Base-by-base conservation (phyloP, 352 stramenopile genomes). In the Globisporangium perplexum region DNA sequence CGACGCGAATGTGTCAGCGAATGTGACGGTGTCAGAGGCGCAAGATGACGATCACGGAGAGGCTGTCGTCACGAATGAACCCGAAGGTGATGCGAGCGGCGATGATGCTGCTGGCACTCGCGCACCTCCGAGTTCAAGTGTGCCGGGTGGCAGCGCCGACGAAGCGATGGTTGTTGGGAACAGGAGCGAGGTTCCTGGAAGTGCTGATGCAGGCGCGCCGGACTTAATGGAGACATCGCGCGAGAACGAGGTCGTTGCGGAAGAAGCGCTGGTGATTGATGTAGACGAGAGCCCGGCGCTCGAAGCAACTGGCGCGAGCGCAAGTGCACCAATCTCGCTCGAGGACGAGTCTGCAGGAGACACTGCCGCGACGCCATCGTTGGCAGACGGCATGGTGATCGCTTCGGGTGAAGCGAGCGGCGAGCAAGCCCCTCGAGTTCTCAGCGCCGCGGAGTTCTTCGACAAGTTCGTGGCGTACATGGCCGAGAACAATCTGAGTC, bases 401-500 rank as follows among this genome's bases (percentile, higher is more conserved):
- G 2, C 36, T n/a, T 8, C 28, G 15, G 23, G 14, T 23, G 28
- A 23, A 28, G 15, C 17, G 10, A 31, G n/a, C n/a, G 36, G n/a
- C 7, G 46, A 28, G 8, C 15, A 31, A 18, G 18, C 18, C 26
- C 11, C 44, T 43, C n/a, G 22, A n/a, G 26, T 43, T 28, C 38
- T 41, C 38, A 57, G 45, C 30, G 44, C 50, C 11, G 44, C 59
- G 18, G 47, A 33, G 23, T 43, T 57, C 46, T 28, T 22, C 18
- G 55, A 55, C 49, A 70, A 70, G 35, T 58, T 81, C 14, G 41
- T 42, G 14, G n/a, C 42, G 5, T 75, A 68, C 28, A 78, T 83
- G 63, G 53, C 69, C 24, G 36, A 65, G 46, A 63, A 68, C 20
- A 47, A 58, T 28, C 30, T 57, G 20, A 70, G 52, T 18, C 71